Evolutionary conservation across 176 grass and related monocot species (phyloP).

Genomic region (Oryza australiensis): DNA sequence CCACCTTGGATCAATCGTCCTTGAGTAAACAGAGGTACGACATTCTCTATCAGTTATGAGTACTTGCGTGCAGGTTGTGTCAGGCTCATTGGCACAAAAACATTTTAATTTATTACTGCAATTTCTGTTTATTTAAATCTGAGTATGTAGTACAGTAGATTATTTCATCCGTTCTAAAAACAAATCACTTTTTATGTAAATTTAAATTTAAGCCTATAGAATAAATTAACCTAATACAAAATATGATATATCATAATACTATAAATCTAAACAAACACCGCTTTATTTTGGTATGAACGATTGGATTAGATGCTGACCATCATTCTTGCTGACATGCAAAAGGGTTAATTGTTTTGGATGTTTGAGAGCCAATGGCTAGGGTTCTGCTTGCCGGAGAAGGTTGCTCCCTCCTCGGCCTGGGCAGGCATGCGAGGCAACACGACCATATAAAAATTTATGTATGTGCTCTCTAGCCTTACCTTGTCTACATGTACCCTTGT

Average conservation of each 20-base stretch:
- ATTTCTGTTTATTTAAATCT: neutral
- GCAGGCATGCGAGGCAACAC: constrained; percentile 51
- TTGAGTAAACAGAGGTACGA: neutral
- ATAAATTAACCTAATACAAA: too few relatives aligned
- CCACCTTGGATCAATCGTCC: neutral
- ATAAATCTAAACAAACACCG: too few relatives aligned
- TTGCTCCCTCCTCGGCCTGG: constrained; percentile 46
- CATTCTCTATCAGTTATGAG: neutral
- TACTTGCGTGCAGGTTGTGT: neutral
- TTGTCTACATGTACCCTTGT: constrained; percentile 43
- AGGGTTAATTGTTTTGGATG: constrained; percentile 8
- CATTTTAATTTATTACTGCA: neutral
- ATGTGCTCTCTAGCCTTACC: constrained; percentile 43
- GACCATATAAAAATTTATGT: constrained; percentile 50
- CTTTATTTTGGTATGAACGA: too few relatives aligned
- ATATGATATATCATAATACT: too few relatives aligned
- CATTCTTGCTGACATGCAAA: neutral
- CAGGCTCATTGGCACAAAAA: neutral
- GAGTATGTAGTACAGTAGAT: neutral
- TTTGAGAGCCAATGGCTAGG: constrained; percentile 1
- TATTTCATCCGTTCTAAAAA: too few relatives aligned
- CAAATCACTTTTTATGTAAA: too few relatives aligned
- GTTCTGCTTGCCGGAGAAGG: constrained; percentile 66
- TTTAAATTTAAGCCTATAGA: too few relatives aligned
- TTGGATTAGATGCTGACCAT: constrained; percentile 6